phyloP scores from a whole-genome alignment of 139 green algal species.

The Trebouxia sp. region DNA sequence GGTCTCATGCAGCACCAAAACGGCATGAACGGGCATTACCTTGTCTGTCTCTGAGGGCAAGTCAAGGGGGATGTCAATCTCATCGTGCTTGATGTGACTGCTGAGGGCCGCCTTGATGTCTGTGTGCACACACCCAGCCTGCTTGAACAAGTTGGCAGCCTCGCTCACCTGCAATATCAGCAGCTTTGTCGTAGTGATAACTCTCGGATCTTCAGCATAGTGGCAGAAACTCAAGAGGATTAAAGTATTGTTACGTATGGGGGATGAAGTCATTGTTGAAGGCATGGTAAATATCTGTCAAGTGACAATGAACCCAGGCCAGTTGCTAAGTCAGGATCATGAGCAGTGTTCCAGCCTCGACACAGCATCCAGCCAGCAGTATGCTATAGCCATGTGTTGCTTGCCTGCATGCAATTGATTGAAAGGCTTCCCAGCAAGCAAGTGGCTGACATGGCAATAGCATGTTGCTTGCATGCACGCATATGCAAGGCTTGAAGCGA shows the following conservation, averaged over 20 bases:
- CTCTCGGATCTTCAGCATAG: neutral
- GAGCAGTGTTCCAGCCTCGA: no score
- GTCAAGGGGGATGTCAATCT: slow-evolving; percentile 54
- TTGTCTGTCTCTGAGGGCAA: neutral
- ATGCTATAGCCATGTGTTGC: no score
- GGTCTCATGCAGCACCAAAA: no score
- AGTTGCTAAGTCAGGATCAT: no score
- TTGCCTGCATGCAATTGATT: no score
- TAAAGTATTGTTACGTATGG: neutral
- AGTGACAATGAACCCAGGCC: neutral
- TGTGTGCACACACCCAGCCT: slow-evolving; percentile 57
- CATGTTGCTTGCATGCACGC: no score
- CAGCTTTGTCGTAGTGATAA: slow-evolving; percentile 35
- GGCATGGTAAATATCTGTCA: neutral
- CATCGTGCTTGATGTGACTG: slow-evolving; percentile 58
- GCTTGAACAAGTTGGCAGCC: slow-evolving; percentile 68
- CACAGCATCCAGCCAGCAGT: no score
- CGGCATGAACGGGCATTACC: no score
- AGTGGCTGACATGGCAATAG: no score
- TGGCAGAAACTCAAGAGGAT: neutral
- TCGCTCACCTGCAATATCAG: slow-evolving; percentile 54
- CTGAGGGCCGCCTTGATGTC: slow-evolving; percentile 74
- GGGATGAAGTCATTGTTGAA: neutral
- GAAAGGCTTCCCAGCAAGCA: no score
- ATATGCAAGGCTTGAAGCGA: no score